phyloP scores from a whole-genome alignment of 176 grass and related monocot genomes.

The Poa annua region DNA sequence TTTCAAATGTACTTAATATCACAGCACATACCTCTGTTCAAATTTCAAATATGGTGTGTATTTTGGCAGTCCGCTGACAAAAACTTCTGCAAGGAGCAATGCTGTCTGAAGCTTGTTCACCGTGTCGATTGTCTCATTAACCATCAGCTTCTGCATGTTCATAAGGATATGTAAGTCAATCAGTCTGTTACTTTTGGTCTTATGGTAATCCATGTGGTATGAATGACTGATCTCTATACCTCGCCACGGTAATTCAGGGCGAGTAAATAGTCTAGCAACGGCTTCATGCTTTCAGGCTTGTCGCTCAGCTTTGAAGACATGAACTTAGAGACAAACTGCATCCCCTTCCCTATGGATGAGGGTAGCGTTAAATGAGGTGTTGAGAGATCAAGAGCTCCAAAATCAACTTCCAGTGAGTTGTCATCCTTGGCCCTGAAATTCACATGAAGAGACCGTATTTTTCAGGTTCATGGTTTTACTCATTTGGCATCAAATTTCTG shows the following conservation, averaged over 20 bases:
- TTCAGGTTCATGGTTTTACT: neutral
- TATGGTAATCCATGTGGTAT: neutral
- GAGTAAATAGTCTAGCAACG: constrained; percentile 85
- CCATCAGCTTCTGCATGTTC: constrained; percentile 88
- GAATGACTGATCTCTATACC: constrained; percentile 46
- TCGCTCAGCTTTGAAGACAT: constrained; percentile 66
- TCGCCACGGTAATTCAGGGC: constrained; percentile 66
- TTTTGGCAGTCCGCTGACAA: constrained; percentile 65
- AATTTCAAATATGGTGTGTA: constrained; percentile 82
- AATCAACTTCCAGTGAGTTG: constrained; percentile 85
- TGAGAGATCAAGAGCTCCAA: constrained; percentile 73
- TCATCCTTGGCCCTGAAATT: constrained; percentile 83
- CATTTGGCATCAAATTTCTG: neutral
- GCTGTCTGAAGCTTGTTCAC: constrained; percentile 93
- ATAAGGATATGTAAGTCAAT: neutral
- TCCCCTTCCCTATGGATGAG: constrained; percentile 83
- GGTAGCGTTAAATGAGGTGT: constrained; percentile 76
- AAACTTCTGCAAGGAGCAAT: constrained; percentile 82
- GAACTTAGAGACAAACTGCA: constrained; percentile 81
- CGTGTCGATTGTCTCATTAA: constrained; percentile 65
- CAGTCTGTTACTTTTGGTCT: neutral
- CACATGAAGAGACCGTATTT: constrained; percentile 20
- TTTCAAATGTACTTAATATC: constrained; percentile 10
- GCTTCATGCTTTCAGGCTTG: constrained; percentile 73
- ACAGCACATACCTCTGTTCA: constrained; percentile 67